Evolutionary conservation across 495 filamentous ascomycete genomes (phyloP).

Genomic region (Aspergillus ostianus): DNA sequence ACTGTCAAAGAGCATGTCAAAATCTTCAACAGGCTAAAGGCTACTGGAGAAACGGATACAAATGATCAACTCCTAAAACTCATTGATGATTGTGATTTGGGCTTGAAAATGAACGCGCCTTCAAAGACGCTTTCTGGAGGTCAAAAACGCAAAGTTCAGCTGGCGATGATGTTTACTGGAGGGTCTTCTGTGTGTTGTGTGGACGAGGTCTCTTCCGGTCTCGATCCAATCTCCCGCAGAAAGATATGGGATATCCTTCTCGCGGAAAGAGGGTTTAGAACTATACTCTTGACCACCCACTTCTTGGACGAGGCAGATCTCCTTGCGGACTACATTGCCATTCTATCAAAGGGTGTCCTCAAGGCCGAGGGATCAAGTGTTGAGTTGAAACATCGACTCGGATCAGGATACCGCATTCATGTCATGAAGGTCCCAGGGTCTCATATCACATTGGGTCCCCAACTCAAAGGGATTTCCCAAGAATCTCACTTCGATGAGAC

Average conservation of each 20-base stretch:
- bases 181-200: conserved; percentile 82
- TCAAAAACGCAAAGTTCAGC: conserved; percentile 86
- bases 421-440: conserved; percentile 52
- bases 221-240: conserved; percentile 75
- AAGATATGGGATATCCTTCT: conserved; percentile 92
- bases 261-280: conserved; percentile 70
- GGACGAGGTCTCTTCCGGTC: conserved; percentile 79
- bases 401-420: conserved; percentile 75
- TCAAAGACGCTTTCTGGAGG: conserved; percentile 76
- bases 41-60: conserved; percentile 48
- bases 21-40: conserved; percentile 78
- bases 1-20: conserved; percentile 77
- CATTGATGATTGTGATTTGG: conserved; percentile 66
- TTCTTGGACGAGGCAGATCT: conserved; percentile 79
- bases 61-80: conserved; percentile 57
- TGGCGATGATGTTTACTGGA: conserved; percentile 91
- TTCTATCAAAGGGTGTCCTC: conserved; percentile 69
- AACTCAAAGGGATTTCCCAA: conserved; percentile 53
- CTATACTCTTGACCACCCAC: conserved; percentile 82
- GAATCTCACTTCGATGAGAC: conserved; percentile 65
- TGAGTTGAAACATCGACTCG: conserved; percentile 67
- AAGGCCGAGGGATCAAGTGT: conserved; percentile 73
- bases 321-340: conserved; percentile 73
- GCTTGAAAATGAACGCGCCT: conserved; percentile 61
- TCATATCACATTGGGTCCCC: conserved; percentile 29